Base-by-base conservation (phyloP, 768 basidiomycete genomes). In the Trametes meyenii region DNA sequence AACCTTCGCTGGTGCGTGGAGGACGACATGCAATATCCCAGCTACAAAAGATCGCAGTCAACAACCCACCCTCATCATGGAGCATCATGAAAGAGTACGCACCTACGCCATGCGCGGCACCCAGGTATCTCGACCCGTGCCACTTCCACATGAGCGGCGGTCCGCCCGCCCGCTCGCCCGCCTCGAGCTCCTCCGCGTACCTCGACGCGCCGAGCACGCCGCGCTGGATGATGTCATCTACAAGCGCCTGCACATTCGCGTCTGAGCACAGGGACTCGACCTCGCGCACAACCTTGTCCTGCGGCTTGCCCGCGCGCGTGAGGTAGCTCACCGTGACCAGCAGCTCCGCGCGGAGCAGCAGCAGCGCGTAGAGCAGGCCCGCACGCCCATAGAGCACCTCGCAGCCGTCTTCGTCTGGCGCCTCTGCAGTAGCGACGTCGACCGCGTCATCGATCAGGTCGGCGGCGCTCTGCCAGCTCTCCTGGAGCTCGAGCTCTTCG, bases 61-160 rank as follows among this genome's bases (percentile, higher is more conserved):
- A 10, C 36, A 24, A 13, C 24, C 45, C 21, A 12, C 10, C 45
- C 3, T 5, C 45, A 8, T 11, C 45, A 29, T 26, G 14, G 13
- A 19, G 23, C 33, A 16, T 54, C 19, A 17, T 2, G 7, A 19
- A 35, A 13, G 35, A 19, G 29, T 8, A 73, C 83, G 48, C 58
- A 82, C 85, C 81, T 55, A 85, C 75, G n/a, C 85, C 85, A 73
- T 86, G 85, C 3, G 83, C 84, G 16, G 74, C 83, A 39, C 85
- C 84, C 1, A 85, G 70, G 66, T 85, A 85, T 23, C 79, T 72
- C 62, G 78, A 83, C n/a, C 77, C 73, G 64, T 83, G 79, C 85
- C 85, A 86, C 11, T 70, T 72, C 85, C 84, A 85, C 83, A 85
- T 85, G 29, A 85, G 70, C 1, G 80, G 76, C 0, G 83, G 82